These are phyloP conservation scores for Pistacia atlantica DNA, from an alignment of 345 rosid genomes.

Conservation along the genomic window DNA sequence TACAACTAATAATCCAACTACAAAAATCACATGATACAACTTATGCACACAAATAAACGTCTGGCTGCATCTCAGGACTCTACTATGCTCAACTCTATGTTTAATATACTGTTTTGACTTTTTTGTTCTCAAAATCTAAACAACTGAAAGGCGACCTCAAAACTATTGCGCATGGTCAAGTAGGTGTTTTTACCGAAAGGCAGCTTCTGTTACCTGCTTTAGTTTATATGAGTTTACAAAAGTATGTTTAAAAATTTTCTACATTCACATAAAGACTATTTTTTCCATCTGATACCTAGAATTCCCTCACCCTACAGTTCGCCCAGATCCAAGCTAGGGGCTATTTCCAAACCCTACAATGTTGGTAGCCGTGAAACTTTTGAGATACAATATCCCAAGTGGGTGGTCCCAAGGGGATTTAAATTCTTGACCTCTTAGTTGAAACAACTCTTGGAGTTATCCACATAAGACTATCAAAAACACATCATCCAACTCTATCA, in stretches of 20 bases:
- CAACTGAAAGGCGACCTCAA: background rate
- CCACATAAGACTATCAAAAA: no score
- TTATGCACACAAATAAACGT: background rate
- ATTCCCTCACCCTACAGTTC: no score
- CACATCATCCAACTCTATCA: background rate
- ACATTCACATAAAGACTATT: background rate
- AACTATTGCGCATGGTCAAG: background rate
- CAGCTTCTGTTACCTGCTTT: background rate
- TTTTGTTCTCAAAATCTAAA: background rate
- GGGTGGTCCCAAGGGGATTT: no score
- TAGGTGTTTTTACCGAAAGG: background rate
- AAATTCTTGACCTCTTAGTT: no score
- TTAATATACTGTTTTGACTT: background rate
- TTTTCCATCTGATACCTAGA: no score
- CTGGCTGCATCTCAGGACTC: background rate
- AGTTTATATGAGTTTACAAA: background rate
- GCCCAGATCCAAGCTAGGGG: no score
- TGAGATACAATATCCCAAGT: no score
- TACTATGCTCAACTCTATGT: background rate
- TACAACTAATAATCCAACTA: background rate
- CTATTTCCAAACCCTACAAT: no score
- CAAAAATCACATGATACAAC: background rate
- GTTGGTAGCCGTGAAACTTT: no score
- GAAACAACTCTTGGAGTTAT: no score
- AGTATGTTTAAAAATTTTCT: background rate